Percentiles rank a stretch among this genome's conserved stretches.
phyloP scores from a whole-genome alignment of 495 filamentous ascomycete genomes.

The Schizothecium vesticola region DNA sequence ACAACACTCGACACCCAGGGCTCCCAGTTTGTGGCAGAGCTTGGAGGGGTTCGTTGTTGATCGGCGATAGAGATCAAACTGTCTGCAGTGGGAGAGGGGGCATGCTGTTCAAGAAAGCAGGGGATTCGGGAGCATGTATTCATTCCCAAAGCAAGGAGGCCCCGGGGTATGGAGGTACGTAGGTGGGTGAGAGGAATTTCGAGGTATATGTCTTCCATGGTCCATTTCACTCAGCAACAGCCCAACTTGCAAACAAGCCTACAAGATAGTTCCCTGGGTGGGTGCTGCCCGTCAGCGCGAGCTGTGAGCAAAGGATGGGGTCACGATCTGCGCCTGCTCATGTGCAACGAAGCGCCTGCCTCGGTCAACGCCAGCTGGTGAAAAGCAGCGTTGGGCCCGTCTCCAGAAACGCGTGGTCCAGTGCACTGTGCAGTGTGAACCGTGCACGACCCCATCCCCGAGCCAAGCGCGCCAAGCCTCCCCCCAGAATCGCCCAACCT shows the following conservation, averaged over 20 bases:
- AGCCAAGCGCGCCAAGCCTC: not conserved
- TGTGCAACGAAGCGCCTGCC: not conserved
- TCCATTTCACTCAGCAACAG: no score
- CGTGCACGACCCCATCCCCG: not conserved
- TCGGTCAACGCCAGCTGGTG: not conserved
- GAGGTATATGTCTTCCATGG: no score
- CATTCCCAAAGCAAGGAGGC: not conserved
- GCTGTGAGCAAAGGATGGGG: not conserved
- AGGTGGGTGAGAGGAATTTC: no score
- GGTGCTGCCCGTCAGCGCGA: not conserved
- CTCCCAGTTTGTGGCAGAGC: not conserved
- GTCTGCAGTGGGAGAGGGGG: no score
- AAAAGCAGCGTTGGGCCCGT: not conserved
- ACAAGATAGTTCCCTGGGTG: no score
- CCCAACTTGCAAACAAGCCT: not conserved
- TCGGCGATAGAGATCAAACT: not conserved
- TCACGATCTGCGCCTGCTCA: not conserved
- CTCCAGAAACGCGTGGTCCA: slow-evolving; percentile 5
- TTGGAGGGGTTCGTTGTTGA: not conserved
- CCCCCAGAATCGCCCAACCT: not conserved
- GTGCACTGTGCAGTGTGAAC: not conserved
- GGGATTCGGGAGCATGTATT: not conserved
- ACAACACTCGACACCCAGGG: no score
- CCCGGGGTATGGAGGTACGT: not conserved
- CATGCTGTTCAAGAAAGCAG: not conserved